Base-by-base conservation (phyloP, 495 filamentous ascomycete genomes). In the Tetracladium marchalianum region DNA sequence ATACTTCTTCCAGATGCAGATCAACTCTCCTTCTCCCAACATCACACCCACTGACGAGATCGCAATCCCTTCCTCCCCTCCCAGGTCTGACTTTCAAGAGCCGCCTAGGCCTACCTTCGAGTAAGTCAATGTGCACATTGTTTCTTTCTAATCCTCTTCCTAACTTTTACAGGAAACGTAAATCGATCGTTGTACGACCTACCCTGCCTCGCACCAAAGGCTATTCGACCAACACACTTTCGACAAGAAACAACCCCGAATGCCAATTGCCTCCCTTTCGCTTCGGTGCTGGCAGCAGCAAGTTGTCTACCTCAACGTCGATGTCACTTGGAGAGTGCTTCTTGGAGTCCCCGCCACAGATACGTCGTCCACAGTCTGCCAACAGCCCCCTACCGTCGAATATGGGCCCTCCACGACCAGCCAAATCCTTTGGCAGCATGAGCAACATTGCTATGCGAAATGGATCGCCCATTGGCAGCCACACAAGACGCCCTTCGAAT, bases 321-420 rank as follows among this genome's bases (percentile, higher is more conserved):
- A 72, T 83, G 54, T 85, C 85, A 1, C 63, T 89, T 41, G 77
- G 78, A 56, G 85, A 90, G 58, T 85, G 82, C 66, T 90, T 93
- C 58, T 67, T 71, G 10, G 81, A 81, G 45, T 94, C 89, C 1
- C 87, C 88, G 5, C 80, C 82, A 27, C 80, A 81, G 44, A 82
- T 89, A 49, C 70, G 77, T 47, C 63, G 76, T 49, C 72, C 77
- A 1, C 70, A 72, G 46, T 68, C 69, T 27, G 65, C 77, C 1
- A 69, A 75, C 51, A 78, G 75, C 48, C 72, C 77, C 1, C 72
- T 70, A 27, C 59, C 68, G 22, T 51, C 63, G 13, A 51, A 43
- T 31, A 55, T 55, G 51, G 47, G 43, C 11, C 52, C 46, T 31
- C 46, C 56, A 17, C 34, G 50, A 44, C 35, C 32, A 7, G 40